phyloP scores from a whole-genome alignment of 805 yeast genomes.

The Metschnikowia peoriensis region DNA sequence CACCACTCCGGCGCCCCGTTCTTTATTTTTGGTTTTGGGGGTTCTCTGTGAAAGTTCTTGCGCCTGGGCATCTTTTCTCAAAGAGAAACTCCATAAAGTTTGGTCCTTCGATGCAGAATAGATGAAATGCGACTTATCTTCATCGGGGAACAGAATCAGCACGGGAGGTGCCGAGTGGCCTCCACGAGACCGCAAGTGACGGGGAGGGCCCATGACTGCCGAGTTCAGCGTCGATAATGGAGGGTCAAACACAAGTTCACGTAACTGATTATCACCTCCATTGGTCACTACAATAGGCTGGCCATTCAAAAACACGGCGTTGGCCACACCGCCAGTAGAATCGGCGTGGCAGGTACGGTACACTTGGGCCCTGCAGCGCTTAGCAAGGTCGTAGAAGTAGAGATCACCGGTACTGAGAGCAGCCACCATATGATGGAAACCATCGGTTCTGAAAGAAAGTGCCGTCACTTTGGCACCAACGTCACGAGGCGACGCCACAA shows the following conservation, averaged over 20 bases:
- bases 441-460: constrained; percentile 89
- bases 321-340: constrained; percentile 71
- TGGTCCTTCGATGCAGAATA: constrained; percentile 84
- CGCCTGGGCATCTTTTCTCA: constrained; percentile 94
- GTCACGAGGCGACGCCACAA: constrained; percentile 43
- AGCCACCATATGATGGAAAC: constrained; percentile 75
- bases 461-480: constrained; percentile 49
- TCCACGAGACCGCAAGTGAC: constrained; percentile 88
- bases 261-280: constrained; percentile 87
- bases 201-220: constrained; percentile 80
- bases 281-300: constrained; percentile 87
- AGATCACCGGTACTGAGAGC: constrained; percentile 81
- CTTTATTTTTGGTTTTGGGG: constrained; percentile 31
- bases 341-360: constrained; percentile 73
- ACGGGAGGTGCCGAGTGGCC: constrained; percentile 96
- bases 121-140: constrained; percentile 72
- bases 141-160: constrained; percentile 70
- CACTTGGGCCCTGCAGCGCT: constrained; percentile 70
- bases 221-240: constrained; percentile 64
- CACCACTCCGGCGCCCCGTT: constrained; percentile 54
- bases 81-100: constrained; percentile 87
- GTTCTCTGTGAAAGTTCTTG: constrained; percentile 85
- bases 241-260: constrained; percentile 93
- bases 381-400: constrained; percentile 77
- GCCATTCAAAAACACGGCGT: constrained; percentile 76